Base-by-base conservation (phyloP, 257 asterid genomes). In the Cruciata laevipes region DNA sequence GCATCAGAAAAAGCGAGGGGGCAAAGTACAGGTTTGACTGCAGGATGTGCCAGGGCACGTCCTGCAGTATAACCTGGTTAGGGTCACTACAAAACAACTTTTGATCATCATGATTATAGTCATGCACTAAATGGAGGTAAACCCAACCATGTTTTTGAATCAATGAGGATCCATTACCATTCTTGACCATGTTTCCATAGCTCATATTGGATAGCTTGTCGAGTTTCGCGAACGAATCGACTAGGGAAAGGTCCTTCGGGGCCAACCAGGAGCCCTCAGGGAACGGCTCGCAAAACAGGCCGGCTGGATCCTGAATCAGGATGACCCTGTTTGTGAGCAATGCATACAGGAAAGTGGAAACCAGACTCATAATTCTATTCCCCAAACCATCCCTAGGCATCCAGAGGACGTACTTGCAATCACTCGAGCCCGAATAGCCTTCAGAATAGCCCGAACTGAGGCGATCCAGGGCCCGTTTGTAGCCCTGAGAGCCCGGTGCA, bases 241-340 rank as follows among this genome's bases (percentile, higher is more conserved):
- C 66, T 49, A 86, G 64, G 0, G 97, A 90, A 73, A 89, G 88
- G 64, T 87, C 89, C 53, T 74, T 33, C 23, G 96, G 97, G 32
- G 90, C 86, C 3, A 88, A 58, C 97, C 98, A 92, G 14, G 98
- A 87, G 27, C 40, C 73, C 31, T 81, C 88, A 0, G 95, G 96
- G 79, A 92, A 92, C 2, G 98, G 98, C 67, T 89, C 96, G 6
- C 98, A 89, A 73, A 92, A 89, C 51, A 89, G 93, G 30, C 86
- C 89, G 1, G 86, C 82, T 25, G 74, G 81, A 55, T 87, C 97
- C 8, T 17, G 55, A 14, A 89, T 84, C 6, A 92, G 89, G n/a
- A 92, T 86, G 76, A 92, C 83, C n/a, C 97, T 75, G 2, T 86
- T 78, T 1, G 97, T 89, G 24, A 92, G 51, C 42, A 92, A 83